Conservation (phyloP, 805 yeast species). For the Metschnikowia drakensbergensis region DNA sequence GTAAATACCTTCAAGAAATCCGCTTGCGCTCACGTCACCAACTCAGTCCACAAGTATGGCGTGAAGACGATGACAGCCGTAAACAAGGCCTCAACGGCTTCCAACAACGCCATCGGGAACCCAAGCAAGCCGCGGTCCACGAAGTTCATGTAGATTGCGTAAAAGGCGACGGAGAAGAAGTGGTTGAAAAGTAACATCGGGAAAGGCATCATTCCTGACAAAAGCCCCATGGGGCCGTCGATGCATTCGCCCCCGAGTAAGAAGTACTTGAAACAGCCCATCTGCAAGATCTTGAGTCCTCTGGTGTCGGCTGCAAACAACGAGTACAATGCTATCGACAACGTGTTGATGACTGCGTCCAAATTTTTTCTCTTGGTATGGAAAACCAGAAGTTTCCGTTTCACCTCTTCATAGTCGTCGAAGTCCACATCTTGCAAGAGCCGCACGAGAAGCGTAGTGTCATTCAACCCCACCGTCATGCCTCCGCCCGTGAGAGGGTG, state of each 20-base stretch:
- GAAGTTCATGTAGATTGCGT: slow-evolving; percentile 69
- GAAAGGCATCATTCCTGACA: slow-evolving; percentile 75
- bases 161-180: slow-evolving; percentile 87
- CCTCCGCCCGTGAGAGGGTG: slow-evolving; percentile 99
- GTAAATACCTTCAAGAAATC: neutral
- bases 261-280: slow-evolving; percentile 88
- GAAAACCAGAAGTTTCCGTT: slow-evolving; percentile 58
- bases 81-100: slow-evolving; percentile 61
- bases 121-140: slow-evolving; percentile 58
- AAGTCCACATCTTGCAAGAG: slow-evolving; percentile 57
- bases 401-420: slow-evolving; percentile 52
- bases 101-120: slow-evolving; percentile 66
- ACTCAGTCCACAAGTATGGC: slow-evolving; percentile 64
- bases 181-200: slow-evolving; percentile 77
- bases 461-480: slow-evolving; percentile 95
- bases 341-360: slow-evolving; percentile 82
- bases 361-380: slow-evolving; percentile 73
- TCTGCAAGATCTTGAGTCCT: slow-evolving; percentile 66
- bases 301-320: slow-evolving; percentile 82
- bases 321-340: slow-evolving; percentile 85
- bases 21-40: slow-evolving; percentile 17
- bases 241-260: slow-evolving; percentile 78
- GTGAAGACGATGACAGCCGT: slow-evolving; percentile 78
- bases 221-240: slow-evolving; percentile 72
- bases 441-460: slow-evolving; percentile 65